Evolutionary conservation across 1,139 yeast species (phyloP).

Genomic region (Kluyveromyces marxianus): DNA sequence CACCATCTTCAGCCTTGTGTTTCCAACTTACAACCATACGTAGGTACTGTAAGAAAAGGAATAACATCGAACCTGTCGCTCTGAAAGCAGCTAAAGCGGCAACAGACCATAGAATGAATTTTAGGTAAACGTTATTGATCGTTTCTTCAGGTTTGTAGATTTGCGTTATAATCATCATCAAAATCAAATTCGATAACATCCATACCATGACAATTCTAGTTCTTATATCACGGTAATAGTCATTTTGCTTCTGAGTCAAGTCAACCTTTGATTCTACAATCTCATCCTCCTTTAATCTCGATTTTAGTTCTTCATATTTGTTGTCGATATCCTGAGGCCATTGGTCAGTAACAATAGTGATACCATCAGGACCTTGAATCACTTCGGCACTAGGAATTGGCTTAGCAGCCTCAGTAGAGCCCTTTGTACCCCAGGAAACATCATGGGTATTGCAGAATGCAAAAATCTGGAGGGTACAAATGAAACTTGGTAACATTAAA

Average conservation of each 20-base stretch:
- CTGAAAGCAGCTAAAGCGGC: constrained; percentile 75
- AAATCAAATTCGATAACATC: constrained; percentile 73
- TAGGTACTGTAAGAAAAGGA: constrained; percentile 42
- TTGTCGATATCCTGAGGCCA: constrained; percentile 73
- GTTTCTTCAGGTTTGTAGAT: constrained; percentile 60
- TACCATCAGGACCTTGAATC: constrained; percentile 45
- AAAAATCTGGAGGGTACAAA: constrained; percentile 84
- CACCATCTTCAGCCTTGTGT: constrained; percentile 32
- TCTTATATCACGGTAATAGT: constrained; percentile 89
- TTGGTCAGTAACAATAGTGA: constrained; percentile 60
- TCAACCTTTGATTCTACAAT: constrained; percentile 31
- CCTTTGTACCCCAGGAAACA: constrained; percentile 97
- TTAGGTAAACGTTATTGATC: constrained; percentile 66
- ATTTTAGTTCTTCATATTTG: constrained; percentile 66
- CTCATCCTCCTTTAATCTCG: constrained; percentile 57
- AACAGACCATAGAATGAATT: constrained; percentile 84
- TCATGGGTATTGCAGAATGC: constrained; percentile 96
- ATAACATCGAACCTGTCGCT: constrained; percentile 69
- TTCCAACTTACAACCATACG: constrained; percentile 34
- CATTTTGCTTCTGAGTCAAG: constrained; percentile 54
- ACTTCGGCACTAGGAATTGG: constrained; percentile 60
- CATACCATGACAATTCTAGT: constrained; percentile 89
- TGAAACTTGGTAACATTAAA: constrained; percentile 80
- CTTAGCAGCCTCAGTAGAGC: constrained; percentile 69
- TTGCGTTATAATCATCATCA: constrained; percentile 82